Conservation (phyloP, 352 stramenopile species). For the Pythium brachiatum region DNA sequence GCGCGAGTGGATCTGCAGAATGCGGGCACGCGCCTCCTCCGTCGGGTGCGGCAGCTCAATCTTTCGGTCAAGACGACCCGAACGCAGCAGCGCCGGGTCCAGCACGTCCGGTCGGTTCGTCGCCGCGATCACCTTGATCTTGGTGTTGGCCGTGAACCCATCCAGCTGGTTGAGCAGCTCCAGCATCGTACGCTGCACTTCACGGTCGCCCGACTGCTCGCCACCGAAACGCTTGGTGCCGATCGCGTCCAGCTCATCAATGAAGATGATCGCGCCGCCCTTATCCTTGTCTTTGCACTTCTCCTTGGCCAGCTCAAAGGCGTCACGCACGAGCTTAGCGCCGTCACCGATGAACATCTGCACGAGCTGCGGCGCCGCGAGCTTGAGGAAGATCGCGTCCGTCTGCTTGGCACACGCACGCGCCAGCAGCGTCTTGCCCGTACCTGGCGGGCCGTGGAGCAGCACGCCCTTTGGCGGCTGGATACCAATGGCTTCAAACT, state of each 20-base stretch:
- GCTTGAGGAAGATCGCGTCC: slow-evolving; percentile 98
- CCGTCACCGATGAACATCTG: slow-evolving; percentile 99
- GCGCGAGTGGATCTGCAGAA: slow-evolving; percentile 96
- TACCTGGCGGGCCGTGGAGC: slow-evolving; percentile 95
- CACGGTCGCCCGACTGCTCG: slow-evolving; percentile 91
- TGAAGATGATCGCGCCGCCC: slow-evolving; percentile 98
- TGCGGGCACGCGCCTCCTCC: slow-evolving; percentile 95
- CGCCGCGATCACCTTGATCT: slow-evolving; percentile 99
- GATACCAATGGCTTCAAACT: slow-evolving; percentile 97
- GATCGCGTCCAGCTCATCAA: slow-evolving; percentile 99
- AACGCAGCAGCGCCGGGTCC: not conserved
- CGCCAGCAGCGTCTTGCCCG: slow-evolving; percentile 98
- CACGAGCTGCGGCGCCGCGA: slow-evolving; percentile 97
- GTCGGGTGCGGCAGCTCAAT: slow-evolving; percentile 97
- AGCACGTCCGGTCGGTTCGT: slow-evolving; percentile 39
- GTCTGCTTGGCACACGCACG: slow-evolving; percentile 98
- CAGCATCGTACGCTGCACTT: slow-evolving; percentile 98
- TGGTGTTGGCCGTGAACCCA: slow-evolving; percentile 97
- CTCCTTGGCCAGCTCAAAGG: slow-evolving; percentile 95
- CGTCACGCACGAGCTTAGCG: slow-evolving; percentile 97
- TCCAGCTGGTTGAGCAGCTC: slow-evolving; percentile 98
- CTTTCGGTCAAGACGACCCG: not conserved
- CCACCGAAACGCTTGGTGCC: slow-evolving; percentile 98
- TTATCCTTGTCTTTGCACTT: slow-evolving; percentile 90
- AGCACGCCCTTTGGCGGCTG: slow-evolving; percentile 96